A percentile compares a stretch with the other conserved stretches of the same genome.
Conservation (phyloP, 495 filamentous ascomycete species). For the Xylona heveae region DNA sequence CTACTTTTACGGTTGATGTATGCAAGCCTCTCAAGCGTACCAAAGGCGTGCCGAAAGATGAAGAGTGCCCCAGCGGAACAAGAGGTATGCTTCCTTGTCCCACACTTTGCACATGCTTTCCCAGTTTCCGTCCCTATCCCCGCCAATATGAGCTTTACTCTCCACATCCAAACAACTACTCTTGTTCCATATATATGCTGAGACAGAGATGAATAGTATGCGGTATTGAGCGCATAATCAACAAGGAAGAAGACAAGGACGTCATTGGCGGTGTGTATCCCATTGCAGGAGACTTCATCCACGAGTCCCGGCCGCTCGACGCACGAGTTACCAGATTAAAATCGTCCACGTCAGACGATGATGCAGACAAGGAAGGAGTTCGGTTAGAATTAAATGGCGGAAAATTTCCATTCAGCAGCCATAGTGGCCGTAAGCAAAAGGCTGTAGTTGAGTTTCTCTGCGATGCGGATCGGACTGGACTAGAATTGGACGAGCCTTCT, state of each 20-base stretch:
- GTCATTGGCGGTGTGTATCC: constrained; percentile 33
- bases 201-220: no score
- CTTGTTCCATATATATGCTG: background rate
- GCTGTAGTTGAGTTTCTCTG: constrained; percentile 76
- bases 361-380: constrained; percentile 45
- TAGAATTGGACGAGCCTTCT: constrained; percentile 38
- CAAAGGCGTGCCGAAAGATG: constrained; percentile 20
- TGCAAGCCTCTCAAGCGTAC: constrained; percentile 41
- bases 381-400: constrained; percentile 50
- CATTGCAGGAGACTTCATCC: constrained; percentile 46
- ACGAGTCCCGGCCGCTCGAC: constrained; percentile 29
- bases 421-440: constrained; percentile 30
- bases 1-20: constrained; percentile 76
- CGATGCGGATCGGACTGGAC: constrained; percentile 40
- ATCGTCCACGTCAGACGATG: constrained; percentile 29
- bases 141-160: constrained; percentile 5
- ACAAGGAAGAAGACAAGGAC: constrained; percentile 19
- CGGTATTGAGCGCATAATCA: constrained; percentile 38
- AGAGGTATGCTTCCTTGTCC: constrained; percentile 36
- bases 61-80: constrained; percentile 39
- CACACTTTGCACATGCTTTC: constrained; percentile 12
- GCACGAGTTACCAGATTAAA: constrained; percentile 40
- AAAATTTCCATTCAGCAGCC: constrained; percentile 23
- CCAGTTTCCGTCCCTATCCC: constrained; percentile 2
- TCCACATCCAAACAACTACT: background rate